Evolutionary conservation across 2,329 filamentous ascomycete species (phyloP).

Genomic region (Thermothelomyces thermophilus): DNA sequence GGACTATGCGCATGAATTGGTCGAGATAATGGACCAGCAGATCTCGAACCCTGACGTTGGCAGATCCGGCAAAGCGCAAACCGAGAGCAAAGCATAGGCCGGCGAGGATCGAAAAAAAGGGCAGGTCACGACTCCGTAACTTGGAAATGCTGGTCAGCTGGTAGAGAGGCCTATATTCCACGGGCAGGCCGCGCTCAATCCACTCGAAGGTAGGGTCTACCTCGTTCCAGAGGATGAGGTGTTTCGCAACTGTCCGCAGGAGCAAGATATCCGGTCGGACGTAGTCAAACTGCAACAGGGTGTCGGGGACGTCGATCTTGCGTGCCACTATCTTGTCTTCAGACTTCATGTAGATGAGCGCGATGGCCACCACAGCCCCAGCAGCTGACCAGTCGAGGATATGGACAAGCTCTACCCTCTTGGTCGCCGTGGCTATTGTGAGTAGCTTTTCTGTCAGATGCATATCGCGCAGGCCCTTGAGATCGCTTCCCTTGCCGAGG

Average conservation of each 20-base stretch:
- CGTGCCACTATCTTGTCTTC: conserved; percentile 79
- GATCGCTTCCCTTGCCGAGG: conserved; percentile 78
- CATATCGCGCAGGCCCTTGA: conserved; percentile 91
- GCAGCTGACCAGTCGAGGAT: conserved; percentile 88
- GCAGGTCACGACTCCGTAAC: conserved; percentile 75
- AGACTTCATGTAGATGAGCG: conserved; percentile 95
- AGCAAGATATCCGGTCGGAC: conserved; percentile 89
- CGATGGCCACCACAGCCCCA: conserved; percentile 83
- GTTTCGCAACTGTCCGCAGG: conserved; percentile 78
- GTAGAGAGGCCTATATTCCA: conserved; percentile 57
- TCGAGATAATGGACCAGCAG: conserved; percentile 79
- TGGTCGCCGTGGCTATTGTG: conserved; percentile 76
- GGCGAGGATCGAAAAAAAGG: conserved; percentile 86
- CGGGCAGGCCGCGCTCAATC: conserved; percentile 68
- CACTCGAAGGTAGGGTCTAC: conserved; percentile 69
- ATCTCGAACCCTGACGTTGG: conserved; percentile 65
- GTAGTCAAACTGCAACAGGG: conserved; percentile 87
- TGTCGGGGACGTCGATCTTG: conserved; percentile 90
- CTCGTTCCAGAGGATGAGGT: conserved; percentile 86
- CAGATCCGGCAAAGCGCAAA: conserved; percentile 67
- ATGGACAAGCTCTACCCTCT: conserved; percentile 87
- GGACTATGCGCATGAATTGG: conserved; percentile 72
- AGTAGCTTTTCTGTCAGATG: conserved; percentile 82
- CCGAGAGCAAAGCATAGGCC: conserved; percentile 80
- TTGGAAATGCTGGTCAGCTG: conserved; percentile 52